phyloP scores from a whole-genome alignment of 2,329 filamentous ascomycete genomes.

The Cryphonectria carpinicola region DNA sequence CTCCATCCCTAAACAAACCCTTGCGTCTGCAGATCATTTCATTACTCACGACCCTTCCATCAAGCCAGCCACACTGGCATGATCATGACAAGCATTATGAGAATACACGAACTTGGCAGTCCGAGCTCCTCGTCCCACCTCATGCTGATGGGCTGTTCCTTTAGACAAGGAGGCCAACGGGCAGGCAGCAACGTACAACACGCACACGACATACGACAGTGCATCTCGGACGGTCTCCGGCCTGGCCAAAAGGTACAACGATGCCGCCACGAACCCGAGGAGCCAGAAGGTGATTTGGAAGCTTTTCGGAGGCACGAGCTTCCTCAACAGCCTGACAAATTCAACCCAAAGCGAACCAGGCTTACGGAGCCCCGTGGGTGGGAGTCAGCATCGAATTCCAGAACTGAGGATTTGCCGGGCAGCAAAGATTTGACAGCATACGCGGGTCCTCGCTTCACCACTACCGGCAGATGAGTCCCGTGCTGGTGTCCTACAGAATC shows the following conservation, averaged over 20 bases:
- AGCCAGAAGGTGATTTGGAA: background rate
- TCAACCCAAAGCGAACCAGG: background rate
- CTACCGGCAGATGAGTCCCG: background rate
- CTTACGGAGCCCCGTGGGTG: background rate
- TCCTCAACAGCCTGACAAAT: background rate
- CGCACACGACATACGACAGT: background rate
- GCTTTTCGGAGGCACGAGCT: background rate
- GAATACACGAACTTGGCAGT: background rate
- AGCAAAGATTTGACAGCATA: background rate
- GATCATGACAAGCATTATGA: background rate
- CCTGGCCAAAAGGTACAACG: background rate
- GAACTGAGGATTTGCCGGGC: background rate
- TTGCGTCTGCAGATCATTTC: conserved; percentile 6
- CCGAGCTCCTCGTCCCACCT: background rate
- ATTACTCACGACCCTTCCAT: background rate
- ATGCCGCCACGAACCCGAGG: no score
- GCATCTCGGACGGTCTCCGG: background rate
- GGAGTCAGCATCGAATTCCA: background rate
- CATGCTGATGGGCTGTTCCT: conserved; percentile 15
- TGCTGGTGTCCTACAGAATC: background rate
- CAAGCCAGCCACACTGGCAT: background rate
- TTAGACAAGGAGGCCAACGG: background rate
- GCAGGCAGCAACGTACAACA: background rate
- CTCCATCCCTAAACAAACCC: background rate
- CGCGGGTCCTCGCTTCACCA: background rate